phyloP scores from a whole-genome alignment of 192 early-diverging fungal species.

The Spizellomyces sp. region DNA sequence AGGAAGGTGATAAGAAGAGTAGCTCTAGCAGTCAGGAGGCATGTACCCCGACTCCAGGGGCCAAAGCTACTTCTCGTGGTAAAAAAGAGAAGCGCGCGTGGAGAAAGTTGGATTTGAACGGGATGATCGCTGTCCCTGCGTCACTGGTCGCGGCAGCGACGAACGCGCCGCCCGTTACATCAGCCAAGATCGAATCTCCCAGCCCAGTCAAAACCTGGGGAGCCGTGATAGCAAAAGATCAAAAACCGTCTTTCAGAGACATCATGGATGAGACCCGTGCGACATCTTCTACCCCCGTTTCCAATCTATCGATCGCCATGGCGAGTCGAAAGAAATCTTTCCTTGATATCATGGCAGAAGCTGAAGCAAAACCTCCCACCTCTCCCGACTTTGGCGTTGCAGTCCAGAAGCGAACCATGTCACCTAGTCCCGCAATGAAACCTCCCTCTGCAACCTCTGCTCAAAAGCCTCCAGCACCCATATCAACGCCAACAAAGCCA shows the following conservation, averaged over 20 bases:
- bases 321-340: neutral
- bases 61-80: neutral
- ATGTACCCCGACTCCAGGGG: neutral
- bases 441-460: no score
- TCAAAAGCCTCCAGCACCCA: no score
- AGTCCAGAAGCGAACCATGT: no score
- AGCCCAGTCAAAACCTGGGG: neutral
- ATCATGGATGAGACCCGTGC: neutral
- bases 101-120: slow-evolving; percentile 3
- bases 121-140: neutral
- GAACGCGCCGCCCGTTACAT: neutral
- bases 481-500: no score
- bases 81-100: slow-evolving; percentile 10
- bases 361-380: no score
- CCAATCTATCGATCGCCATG: neutral
- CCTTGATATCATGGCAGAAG: neutral
- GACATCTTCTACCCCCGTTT: neutral
- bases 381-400: no score
- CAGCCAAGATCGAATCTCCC: neutral
- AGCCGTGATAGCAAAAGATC: neutral
- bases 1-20: neutral
- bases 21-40: neutral
- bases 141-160: neutral
- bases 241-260: neutral
- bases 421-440: no score